Evolutionary conservation across 2,329 filamentous ascomycete genomes (phyloP).

Genomic region (Ilyonectria robusta): DNA sequence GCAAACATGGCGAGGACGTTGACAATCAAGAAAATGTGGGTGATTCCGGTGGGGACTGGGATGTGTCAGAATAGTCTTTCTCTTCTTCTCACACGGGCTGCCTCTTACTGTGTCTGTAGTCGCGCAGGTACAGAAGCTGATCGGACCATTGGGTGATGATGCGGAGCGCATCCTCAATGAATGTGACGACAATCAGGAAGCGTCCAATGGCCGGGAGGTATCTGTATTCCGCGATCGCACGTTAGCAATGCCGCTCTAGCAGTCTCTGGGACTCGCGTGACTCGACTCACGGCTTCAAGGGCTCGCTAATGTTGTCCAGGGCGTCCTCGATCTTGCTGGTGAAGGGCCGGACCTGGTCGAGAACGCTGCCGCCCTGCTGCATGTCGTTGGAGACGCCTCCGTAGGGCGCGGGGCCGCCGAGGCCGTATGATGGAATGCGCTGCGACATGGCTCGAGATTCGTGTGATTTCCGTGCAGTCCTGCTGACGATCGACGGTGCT

Average conservation of each 20-base stretch:
- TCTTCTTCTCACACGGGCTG: constrained; percentile 8
- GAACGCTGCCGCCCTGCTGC: constrained; percentile 71
- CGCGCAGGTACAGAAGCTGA: constrained; percentile 91
- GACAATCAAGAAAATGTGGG: constrained; percentile 90
- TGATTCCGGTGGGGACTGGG: constrained; percentile 87
- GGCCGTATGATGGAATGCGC: constrained; percentile 84
- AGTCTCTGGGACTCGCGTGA: constrained; percentile 6
- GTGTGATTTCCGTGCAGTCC: constrained; percentile 45
- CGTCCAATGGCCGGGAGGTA: constrained; percentile 96
- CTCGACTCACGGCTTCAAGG: constrained; percentile 85
- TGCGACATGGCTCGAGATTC: constrained; percentile 53
- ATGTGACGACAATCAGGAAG: constrained; percentile 98
- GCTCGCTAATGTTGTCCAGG: constrained; percentile 88
- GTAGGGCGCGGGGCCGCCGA: constrained; percentile 79
- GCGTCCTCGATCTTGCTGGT: constrained; percentile 99
- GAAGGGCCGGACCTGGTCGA: constrained; percentile 92
- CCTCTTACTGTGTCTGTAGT: constrained; percentile 90
- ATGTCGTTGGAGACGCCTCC: constrained; percentile 71
- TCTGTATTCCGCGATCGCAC: constrained; percentile 61
- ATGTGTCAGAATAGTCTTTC: constrained; percentile 37
- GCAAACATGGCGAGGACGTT: constrained; percentile 91
- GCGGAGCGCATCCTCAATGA: constrained; percentile 94
- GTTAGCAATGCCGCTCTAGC: constrained; percentile 33
- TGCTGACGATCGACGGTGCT: constrained; percentile 42
- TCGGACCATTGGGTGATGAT: constrained; percentile 98